Base-by-base conservation (phyloP, 768 basidiomycete species). In the Neoboletus magnificus region DNA sequence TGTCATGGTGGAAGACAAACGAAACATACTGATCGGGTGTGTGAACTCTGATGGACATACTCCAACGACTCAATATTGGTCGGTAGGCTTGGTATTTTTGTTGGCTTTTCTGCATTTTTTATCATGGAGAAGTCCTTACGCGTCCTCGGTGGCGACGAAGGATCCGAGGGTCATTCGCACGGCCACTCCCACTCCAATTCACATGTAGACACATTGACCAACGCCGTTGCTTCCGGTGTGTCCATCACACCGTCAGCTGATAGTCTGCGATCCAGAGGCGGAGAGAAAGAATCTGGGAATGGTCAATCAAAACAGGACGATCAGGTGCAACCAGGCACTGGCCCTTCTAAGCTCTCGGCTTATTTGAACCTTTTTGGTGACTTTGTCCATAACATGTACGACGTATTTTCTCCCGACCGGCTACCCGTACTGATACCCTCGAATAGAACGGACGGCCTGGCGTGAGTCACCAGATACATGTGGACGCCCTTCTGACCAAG, bases 351-450 rank as follows among this genome's bases (percentile, higher is more conserved):
- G 71, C 74, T 93, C 50, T 94, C 93, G 18, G 93, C 93, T 15
- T 95, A 94, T 71, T 80, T 96, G 48, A 96, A 96, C 73, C 77
- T 95, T 50, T 93, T 93, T 68, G 93, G 92, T 41, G 93, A 94
- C 69, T 93, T 95, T 68, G 91, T 91, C 46, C 93, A 96, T 67
- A 95, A 96, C 69, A 94, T 96, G 90, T 91, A 65, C 25, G 58
- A 59, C 50, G 37, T 55, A 58, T 58, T 52, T 43, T 51, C 35
- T 25, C 37, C 52, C 35, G 30, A 25, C 56, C 56, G 55, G 54
- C 58, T 50, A 52, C 50, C 54, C 57, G 60, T 57, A 39, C 57
- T 64, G 30, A 59, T 57, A 10, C 48, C 25, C 51, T 55, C 25
- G 48, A 48, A 55, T 60, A 91, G 90, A 63, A 95, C 93, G n/a